These are phyloP conservation scores for Priceomyces castillae DNA, from an alignment of 805 yeast genomes.

Conservation along the genomic window DNA sequence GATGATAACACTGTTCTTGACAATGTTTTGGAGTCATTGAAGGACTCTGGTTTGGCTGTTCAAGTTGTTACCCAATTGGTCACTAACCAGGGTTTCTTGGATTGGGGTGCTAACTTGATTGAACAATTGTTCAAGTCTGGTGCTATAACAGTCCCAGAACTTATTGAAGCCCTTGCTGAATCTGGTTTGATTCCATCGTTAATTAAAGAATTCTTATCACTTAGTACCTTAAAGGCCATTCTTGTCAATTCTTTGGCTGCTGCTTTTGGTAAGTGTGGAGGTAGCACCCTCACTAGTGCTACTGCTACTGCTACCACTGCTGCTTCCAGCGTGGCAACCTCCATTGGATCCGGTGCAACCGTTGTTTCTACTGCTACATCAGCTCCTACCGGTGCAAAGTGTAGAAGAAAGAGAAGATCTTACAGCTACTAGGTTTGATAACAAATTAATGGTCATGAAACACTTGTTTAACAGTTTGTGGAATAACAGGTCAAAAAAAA, in stretches of 20 bases:
- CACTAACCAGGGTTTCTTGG: conserved; percentile 34
- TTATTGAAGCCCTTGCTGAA: conserved; percentile 28
- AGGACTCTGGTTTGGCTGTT: conserved; percentile 40
- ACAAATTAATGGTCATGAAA: neutral
- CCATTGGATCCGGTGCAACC: conserved; percentile 4
- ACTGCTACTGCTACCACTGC: conserved; percentile 19
- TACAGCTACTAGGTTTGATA: conserved; percentile 13
- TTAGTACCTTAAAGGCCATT: conserved; percentile 37
- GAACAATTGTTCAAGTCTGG: conserved; percentile 25
- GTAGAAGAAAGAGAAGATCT: conserved; percentile 25
- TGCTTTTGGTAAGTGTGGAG: conserved; percentile 37
- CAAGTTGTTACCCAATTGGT: conserved; percentile 37
- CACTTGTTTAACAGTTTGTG: neutral
- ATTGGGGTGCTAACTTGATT: conserved; percentile 38
- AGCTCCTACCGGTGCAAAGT: conserved; percentile 10
- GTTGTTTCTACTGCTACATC: conserved; percentile 12
- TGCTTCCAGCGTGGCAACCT: neutral
- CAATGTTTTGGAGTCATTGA: conserved; percentile 42
- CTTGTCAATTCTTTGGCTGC: conserved; percentile 43
- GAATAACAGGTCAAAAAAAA: neutral
- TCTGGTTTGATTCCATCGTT: conserved; percentile 40
- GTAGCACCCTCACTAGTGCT: conserved; percentile 17
- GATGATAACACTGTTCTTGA: conserved; percentile 21
- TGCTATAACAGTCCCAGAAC: conserved; percentile 25
- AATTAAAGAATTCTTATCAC: conserved; percentile 37